Conservation (phyloP, 1,139 yeast species). For the Nakaseomyces bracarensis region DNA sequence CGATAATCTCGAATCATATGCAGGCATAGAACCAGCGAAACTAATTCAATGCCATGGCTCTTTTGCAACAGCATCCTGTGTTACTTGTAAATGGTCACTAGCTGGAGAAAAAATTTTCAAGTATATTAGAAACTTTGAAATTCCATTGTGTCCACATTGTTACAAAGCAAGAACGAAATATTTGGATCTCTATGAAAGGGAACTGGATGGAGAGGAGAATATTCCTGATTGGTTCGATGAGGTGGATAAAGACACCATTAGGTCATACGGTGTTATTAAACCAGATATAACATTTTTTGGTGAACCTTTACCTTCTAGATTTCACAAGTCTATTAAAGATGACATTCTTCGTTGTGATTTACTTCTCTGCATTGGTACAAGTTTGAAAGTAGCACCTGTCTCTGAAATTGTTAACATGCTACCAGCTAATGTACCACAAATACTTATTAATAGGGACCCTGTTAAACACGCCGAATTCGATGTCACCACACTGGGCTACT, state of each 20-base stretch:
- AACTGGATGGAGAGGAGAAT: constrained; percentile 3
- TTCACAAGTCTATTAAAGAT: constrained; percentile 52
- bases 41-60: constrained; percentile 94
- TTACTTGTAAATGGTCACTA: constrained; percentile 61
- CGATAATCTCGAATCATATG: constrained; percentile 80
- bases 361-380: constrained; percentile 83
- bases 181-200: constrained; percentile 12
- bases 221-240: constrained; percentile 3
- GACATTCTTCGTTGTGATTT: constrained; percentile 69
- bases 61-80: constrained; percentile 83
- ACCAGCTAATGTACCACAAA: constrained; percentile 68
- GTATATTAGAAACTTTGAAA: constrained; percentile 48
- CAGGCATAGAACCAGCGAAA: constrained; percentile 62
- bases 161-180: constrained; percentile 36
- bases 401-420: constrained; percentile 77
- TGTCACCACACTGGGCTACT: constrained; percentile 67
- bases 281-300: constrained; percentile 97
- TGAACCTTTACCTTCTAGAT: constrained; percentile 70
- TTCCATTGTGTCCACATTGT: constrained; percentile 75
- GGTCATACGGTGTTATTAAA: constrained; percentile 78
- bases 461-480: constrained; percentile 79
- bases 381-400: constrained; percentile 94
- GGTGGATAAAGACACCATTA: constrained; percentile 18
- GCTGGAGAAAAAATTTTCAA: constrained; percentile 60
- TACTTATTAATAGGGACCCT: constrained; percentile 72